These are phyloP conservation scores for Phaeophleospora eucalypticola DNA, from an alignment of 2,329 filamentous ascomycete species.

Conservation along the genomic window DNA sequence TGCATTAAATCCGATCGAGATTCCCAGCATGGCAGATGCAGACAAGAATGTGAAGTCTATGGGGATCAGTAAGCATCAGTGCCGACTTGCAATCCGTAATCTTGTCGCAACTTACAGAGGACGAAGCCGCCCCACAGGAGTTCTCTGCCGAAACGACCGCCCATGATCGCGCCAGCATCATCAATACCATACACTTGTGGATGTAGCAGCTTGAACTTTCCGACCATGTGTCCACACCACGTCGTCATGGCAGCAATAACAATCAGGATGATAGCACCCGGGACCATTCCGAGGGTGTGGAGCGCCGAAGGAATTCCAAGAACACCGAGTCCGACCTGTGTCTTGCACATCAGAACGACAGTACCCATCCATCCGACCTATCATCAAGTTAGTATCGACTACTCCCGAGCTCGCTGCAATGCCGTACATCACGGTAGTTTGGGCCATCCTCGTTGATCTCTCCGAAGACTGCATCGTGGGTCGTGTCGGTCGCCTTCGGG, in stretches of 20 bases:
- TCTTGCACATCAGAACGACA: conserved; percentile 44
- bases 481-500: conserved; percentile 3
- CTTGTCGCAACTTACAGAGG: conserved; percentile 3
- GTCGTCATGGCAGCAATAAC: conserved; percentile 42
- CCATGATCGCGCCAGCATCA: conserved; percentile 52
- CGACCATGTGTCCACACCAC: conserved; percentile 49
- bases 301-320: conserved; percentile 43
- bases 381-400: background rate
- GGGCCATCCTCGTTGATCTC: conserved; percentile 14
- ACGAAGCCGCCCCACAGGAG: conserved; percentile 36
- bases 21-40: conserved; percentile 36
- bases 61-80: background rate
- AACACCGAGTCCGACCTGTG: conserved; percentile 44
- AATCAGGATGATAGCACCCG: conserved; percentile 43
- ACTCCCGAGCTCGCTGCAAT: too few species aligned
- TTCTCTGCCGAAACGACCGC: conserved; percentile 50
- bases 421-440: conserved; percentile 27
- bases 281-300: conserved; percentile 44
- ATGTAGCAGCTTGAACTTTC: conserved; percentile 51
- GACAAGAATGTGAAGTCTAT: conserved; percentile 27
- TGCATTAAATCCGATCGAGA: conserved; percentile 27
- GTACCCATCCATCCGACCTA: conserved; percentile 43
- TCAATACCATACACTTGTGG: conserved; percentile 55
- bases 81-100: background rate
- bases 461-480: conserved; percentile 15